Evolutionary conservation across 345 rosid species (phyloP).

Genomic region (Salix exigua): DNA sequence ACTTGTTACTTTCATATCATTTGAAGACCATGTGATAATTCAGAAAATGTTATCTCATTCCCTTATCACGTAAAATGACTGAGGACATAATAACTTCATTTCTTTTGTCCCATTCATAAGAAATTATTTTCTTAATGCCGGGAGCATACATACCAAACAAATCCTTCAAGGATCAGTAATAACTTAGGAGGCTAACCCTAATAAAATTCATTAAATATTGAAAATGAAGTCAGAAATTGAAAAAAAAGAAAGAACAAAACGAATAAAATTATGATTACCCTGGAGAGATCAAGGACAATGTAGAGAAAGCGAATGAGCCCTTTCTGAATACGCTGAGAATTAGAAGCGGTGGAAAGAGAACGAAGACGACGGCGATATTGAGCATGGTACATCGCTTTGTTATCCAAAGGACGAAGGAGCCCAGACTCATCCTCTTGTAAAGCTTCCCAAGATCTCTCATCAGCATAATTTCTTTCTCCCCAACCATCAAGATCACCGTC

Average conservation of each 20-base stretch:
- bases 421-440: constrained; percentile 94
- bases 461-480: constrained; percentile 62
- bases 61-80: background rate
- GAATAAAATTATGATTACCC: constrained; percentile 34
- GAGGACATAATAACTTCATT: no score
- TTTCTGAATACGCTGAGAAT: constrained; percentile 75
- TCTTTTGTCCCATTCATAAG: no score
- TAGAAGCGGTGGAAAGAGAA: constrained; percentile 48
- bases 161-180: no score
- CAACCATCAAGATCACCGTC: constrained; percentile 62
- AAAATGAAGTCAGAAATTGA: background rate
- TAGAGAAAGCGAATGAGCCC: constrained; percentile 90
- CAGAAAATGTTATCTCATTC: background rate
- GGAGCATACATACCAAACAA: no score
- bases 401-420: constrained; percentile 66
- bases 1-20: no score
- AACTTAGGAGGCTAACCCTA: background rate
- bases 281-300: constrained; percentile 76
- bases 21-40: background rate
- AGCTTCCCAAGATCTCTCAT: constrained; percentile 85
- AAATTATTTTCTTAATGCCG: no score
- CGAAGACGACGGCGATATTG: constrained; percentile 71
- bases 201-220: background rate
- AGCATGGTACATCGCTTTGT: constrained; percentile 59
- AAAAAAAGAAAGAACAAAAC: background rate